These are phyloP conservation scores for Bipolaris bicolor DNA, from an alignment of 2,329 filamentous ascomycete species.

Conservation along the genomic window DNA sequence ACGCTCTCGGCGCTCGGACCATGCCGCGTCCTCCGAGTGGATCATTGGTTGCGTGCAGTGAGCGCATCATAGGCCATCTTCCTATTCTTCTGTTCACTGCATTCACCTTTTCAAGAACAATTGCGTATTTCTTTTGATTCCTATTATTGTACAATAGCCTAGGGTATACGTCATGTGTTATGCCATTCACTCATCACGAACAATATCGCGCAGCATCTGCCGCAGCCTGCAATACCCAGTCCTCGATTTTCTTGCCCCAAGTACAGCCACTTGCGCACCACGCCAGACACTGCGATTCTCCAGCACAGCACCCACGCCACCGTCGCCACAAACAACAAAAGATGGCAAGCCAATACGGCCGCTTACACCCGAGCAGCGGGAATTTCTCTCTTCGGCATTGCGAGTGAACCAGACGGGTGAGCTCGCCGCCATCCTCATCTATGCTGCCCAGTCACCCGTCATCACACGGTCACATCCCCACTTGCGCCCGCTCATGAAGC, in stretches of 20 bases:
- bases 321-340: conserved; percentile 14
- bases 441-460: conserved; percentile 84
- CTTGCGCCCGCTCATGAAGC: conserved; percentile 86
- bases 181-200: conserved; percentile 19
- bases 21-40: conserved; percentile 29
- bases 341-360: conserved; percentile 29
- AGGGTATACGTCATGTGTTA: conserved; percentile 22
- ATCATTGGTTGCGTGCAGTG: conserved; percentile 24
- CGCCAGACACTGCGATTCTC: conserved; percentile 23
- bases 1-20: conserved; percentile 27
- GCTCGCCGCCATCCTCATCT: conserved; percentile 94
- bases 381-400: conserved; percentile 58
- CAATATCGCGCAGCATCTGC: conserved; percentile 24
- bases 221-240: conserved; percentile 14
- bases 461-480: conserved; percentile 81
- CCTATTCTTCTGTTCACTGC: conserved; percentile 5
- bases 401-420: conserved; percentile 98
- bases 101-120: conserved; percentile 10
- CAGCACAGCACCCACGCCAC: conserved; percentile 13
- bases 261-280: conserved; percentile 20
- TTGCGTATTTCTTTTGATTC: conserved; percentile 5
- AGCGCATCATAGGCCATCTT: conserved; percentile 25
- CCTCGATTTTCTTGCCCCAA: conserved; percentile 40
- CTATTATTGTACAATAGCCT: conserved; percentile 8
- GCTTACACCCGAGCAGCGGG: conserved; percentile 40